Base-by-base conservation (phyloP, 208 protist species). In the Tritrichomonas foetus region DNA sequence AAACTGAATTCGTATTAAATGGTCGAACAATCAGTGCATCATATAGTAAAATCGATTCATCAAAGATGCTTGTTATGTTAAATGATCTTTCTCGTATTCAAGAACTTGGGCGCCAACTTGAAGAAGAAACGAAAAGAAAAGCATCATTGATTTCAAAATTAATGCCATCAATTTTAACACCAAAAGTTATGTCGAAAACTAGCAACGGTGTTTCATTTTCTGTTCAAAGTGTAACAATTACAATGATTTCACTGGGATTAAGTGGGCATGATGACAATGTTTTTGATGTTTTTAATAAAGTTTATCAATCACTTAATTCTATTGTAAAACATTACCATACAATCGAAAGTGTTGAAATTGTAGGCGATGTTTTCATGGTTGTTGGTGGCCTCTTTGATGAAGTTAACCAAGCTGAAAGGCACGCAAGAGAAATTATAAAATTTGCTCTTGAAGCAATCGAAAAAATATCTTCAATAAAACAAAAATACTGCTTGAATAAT, bases 161-260 rank as follows among this genome's bases (percentile, higher is more conserved):
- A n/a, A 82, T 82, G 74, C 74, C 41, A n/a, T 41, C 33, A 50
- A 50, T 30, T 22, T 47, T 27, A 27, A 82, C 41, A 20, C 33
- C 74, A 22, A 39, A 82, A 8, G 13, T 50, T 11, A 50, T 82
- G 30, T 39, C 41, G 16, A 39, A 13, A 30, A 20, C 44, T 20
- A 50, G 50, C n/a, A 33, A 30, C 20, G 41, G 41, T 27, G 74
- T 53, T 53, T 44, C 78, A 16, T 89, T 89, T 27, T 57, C 47
- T 89, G 78, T 89, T 33, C 78, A 89, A 89, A 53, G 41, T 57
- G 78, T 36, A 9, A 89, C 78, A 33, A 89, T 89, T 61, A 22
- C 47, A 30, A 20, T 57, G 8, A 36, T 89, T 39, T 13, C 9
- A 50, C 5, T 82, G 53, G 53, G 16, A 30, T 41, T 39, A n/a